These are phyloP conservation scores for Xylaria flabelliformis DNA, from an alignment of 495 filamentous ascomycete species.

Conservation along the genomic window DNA sequence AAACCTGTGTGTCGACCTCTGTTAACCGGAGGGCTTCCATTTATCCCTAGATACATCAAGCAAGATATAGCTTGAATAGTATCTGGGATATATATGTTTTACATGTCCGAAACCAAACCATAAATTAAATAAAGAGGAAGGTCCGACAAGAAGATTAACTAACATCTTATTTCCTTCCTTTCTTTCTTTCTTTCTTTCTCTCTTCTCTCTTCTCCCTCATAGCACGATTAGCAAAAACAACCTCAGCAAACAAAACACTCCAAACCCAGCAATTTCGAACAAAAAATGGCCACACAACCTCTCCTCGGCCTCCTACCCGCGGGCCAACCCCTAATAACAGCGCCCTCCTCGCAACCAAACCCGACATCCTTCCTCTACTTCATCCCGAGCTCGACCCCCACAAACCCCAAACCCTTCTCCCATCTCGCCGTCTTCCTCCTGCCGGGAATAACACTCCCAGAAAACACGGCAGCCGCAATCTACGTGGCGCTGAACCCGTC, in stretches of 20 bases:
- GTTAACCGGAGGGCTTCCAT: neutral
- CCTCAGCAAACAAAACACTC: neutral
- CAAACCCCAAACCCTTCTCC: slow-evolving; percentile 58
- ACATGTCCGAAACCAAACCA: neutral
- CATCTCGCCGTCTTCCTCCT: slow-evolving; percentile 91
- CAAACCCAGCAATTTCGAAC: neutral
- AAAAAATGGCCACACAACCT: slow-evolving; percentile 32
- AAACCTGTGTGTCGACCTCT: neutral
- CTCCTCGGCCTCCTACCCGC: slow-evolving; percentile 59
- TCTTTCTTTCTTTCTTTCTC: neutral
- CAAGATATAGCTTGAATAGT: too few species aligned
- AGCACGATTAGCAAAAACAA: slow-evolving; percentile 19
- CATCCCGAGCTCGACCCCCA: slow-evolving; percentile 41
- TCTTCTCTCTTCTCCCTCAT: neutral
- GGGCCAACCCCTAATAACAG: slow-evolving; percentile 53
- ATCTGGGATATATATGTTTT: neutral
- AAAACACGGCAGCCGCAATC: slow-evolving; percentile 81
- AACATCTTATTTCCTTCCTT: too few species aligned
- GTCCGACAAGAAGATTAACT: neutral
- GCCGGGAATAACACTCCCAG: slow-evolving; percentile 75
- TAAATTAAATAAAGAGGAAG: neutral
- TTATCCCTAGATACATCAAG: neutral
- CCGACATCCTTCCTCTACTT: slow-evolving; percentile 52
- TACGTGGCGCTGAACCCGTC: slow-evolving; percentile 68
- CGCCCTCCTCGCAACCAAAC: slow-evolving; percentile 49